Percentiles rank a stretch among this genome's conserved stretches.
These are phyloP conservation scores for Quercus alba DNA, from an alignment of 306 rosid species.

Conservation along the genomic window DNA sequence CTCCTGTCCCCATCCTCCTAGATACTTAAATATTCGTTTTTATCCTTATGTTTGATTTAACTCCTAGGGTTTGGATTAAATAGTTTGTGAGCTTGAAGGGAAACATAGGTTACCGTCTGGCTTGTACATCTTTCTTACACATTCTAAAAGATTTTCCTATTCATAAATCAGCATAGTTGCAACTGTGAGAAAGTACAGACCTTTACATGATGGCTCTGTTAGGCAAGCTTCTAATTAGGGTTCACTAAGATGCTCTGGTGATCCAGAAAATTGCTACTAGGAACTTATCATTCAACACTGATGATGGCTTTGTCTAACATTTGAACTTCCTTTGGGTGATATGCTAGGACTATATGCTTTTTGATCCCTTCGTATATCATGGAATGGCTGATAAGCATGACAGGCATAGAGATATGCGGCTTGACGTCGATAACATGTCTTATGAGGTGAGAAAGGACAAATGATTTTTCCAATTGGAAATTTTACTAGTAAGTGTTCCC, in stretches of 20 bases:
- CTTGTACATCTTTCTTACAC: neutral
- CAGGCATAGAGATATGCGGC: slow-evolving; percentile 95
- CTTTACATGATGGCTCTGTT: slow-evolving; percentile 17
- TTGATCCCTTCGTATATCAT: slow-evolving; percentile 74
- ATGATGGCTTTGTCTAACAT: neutral
- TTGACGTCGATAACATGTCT: slow-evolving; percentile 93
- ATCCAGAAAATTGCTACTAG: slow-evolving; percentile 15
- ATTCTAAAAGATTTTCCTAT: neutral
- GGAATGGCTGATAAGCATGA: slow-evolving; percentile 85
- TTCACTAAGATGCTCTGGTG: neutral
- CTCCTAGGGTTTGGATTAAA: neutral
- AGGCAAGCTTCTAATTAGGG: slow-evolving; percentile 9
- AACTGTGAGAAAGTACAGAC: slow-evolving; percentile 11
- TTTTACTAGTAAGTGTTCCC: slow-evolving; percentile 9
- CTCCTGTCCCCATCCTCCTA: too few relatives aligned
- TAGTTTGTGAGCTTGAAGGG: neutral
- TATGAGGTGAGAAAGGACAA: slow-evolving; percentile 62
- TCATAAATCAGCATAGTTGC: slow-evolving; percentile 1
- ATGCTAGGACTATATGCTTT: slow-evolving; percentile 73
- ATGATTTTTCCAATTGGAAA: slow-evolving; percentile 8
- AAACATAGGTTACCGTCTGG: neutral
- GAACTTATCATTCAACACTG: slow-evolving; percentile 16
- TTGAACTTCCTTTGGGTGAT: neutral
- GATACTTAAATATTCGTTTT: too few relatives aligned
- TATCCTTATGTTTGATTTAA: too few relatives aligned